Conservation (phyloP, 208 protist species). For the Wallacemonas sp. region DNA sequence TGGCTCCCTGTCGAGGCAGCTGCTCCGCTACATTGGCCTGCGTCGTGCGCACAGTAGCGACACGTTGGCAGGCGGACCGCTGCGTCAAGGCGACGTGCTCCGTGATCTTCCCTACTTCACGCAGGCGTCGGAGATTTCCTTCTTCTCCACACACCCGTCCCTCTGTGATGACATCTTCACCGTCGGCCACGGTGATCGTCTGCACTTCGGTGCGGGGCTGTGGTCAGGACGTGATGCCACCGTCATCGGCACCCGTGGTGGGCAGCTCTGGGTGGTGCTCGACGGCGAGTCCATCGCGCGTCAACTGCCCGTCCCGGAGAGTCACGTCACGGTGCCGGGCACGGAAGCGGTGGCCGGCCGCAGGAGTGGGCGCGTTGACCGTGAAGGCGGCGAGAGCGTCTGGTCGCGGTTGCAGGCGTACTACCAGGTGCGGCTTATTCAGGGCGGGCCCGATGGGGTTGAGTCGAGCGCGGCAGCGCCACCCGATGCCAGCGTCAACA, state of each 20-base stretch:
- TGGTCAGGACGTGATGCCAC: slow-evolving; percentile 23
- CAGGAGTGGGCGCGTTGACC: neutral
- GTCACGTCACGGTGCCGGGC: neutral
- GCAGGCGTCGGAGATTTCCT: slow-evolving; percentile 38
- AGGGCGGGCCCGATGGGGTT: neutral
- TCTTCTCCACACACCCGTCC: slow-evolving; percentile 64
- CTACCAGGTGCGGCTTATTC: slow-evolving; percentile 13
- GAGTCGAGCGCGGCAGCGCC: neutral
- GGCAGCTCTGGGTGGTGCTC: slow-evolving; percentile 52
- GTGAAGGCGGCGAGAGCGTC: no score
- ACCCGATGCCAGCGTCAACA: no score
- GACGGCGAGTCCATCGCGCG: slow-evolving; percentile 31
- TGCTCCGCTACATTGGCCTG: neutral
- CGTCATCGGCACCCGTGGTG: slow-evolving; percentile 66
- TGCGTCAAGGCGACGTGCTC: slow-evolving; percentile 51
- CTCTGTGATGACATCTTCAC: slow-evolving; percentile 66
- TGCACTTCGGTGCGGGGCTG: slow-evolving; percentile 27
- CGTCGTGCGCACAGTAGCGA: slow-evolving; percentile 6
- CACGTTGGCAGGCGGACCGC: neutral
- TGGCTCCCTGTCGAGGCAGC: neutral
- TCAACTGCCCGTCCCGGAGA: slow-evolving; percentile 18
- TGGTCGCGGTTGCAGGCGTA: slow-evolving; percentile 9
- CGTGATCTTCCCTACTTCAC: slow-evolving; percentile 72
- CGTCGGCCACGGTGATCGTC: slow-evolving; percentile 47
- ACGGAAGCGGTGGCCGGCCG: neutral